Conservation (phyloP, 768 basidiomycete species). For the Pleurotus tuoliensis region DNA sequence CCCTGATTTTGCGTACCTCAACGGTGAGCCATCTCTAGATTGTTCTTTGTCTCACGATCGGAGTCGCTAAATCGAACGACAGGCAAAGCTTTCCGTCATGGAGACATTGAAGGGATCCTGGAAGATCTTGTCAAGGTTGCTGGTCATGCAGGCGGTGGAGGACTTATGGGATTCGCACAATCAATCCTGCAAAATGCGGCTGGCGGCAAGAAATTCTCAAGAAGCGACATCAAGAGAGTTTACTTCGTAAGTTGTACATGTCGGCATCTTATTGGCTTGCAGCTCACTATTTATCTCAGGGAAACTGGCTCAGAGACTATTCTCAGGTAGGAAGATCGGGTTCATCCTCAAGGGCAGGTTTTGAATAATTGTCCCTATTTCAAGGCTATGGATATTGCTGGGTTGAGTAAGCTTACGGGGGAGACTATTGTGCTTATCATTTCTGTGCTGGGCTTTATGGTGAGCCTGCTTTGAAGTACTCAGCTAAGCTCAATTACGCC, state of each 20-base stretch:
- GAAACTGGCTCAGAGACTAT: constrained; percentile 71
- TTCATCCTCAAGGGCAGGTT: not conserved
- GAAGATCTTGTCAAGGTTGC: constrained; percentile 54
- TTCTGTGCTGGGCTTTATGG: constrained; percentile 57
- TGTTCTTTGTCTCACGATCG: not conserved
- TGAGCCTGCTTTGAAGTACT: constrained; percentile 12
- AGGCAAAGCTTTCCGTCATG: constrained; percentile 75
- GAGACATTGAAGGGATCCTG: constrained; percentile 71
- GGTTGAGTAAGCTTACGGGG: constrained; percentile 58
- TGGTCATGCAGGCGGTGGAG: constrained; percentile 40
- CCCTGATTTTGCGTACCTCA: constrained; percentile 65
- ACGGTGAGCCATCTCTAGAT: constrained; percentile 32
- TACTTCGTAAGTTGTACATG: constrained; percentile 45
- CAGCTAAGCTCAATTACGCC: not conserved
- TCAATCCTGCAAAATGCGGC: constrained; percentile 39
- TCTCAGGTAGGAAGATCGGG: constrained; percentile 39
- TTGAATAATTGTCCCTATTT: not conserved
- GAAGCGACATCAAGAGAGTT: constrained; percentile 63
- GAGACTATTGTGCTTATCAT: constrained; percentile 62
- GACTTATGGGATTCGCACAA: constrained; percentile 49
- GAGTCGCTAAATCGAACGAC: constrained; percentile 3
- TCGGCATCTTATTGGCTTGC: not conserved
- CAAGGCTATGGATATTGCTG: constrained; percentile 70
- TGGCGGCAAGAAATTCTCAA: constrained; percentile 57
- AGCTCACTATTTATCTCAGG: constrained; percentile 26